Evolutionary conservation across 2,329 filamentous ascomycete species (phyloP).

Genomic region (Botryotinia calthae): DNA sequence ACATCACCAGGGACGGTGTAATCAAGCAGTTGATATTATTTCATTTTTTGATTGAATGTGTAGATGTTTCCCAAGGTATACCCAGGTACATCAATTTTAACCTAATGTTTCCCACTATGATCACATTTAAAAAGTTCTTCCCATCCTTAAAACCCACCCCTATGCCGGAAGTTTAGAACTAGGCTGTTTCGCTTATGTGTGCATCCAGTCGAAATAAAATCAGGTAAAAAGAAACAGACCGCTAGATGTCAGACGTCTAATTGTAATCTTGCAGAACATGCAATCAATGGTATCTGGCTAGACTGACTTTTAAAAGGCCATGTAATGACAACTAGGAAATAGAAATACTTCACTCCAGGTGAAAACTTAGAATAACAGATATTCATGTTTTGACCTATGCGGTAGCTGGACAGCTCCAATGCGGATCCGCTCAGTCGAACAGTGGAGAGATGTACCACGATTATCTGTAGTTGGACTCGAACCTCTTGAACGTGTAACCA

Average conservation of each 20-base stretch:
- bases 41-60: slow-evolving; percentile 14
- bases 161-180: slow-evolving; percentile 16
- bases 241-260: slow-evolving; percentile 15
- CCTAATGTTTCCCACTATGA: slow-evolving; percentile 17
- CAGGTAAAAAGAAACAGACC: background rate
- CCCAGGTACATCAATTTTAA: slow-evolving; percentile 13
- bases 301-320: slow-evolving; percentile 8
- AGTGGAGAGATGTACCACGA: slow-evolving; percentile 14
- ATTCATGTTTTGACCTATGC: background rate
- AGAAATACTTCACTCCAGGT: slow-evolving; percentile 4
- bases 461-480: slow-evolving; percentile 69
- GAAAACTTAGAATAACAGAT: slow-evolving; percentile 2
- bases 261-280: slow-evolving; percentile 13
- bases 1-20: slow-evolving; percentile 1
- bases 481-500: slow-evolving; percentile 97
- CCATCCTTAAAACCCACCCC: slow-evolving; percentile 15
- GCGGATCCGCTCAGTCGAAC: background rate
- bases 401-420: background rate
- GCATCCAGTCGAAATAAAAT: slow-evolving; percentile 16
- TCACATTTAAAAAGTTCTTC: slow-evolving; percentile 18
- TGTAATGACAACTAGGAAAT: slow-evolving; percentile 1
- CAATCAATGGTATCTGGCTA: slow-evolving; percentile 13
- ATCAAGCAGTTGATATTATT: slow-evolving; percentile 11
- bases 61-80: background rate
- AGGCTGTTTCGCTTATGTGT: slow-evolving; percentile 16